These are phyloP conservation scores for Fusarium clavum DNA, from an alignment of 2,329 filamentous ascomycete genomes.

Conservation along the genomic window DNA sequence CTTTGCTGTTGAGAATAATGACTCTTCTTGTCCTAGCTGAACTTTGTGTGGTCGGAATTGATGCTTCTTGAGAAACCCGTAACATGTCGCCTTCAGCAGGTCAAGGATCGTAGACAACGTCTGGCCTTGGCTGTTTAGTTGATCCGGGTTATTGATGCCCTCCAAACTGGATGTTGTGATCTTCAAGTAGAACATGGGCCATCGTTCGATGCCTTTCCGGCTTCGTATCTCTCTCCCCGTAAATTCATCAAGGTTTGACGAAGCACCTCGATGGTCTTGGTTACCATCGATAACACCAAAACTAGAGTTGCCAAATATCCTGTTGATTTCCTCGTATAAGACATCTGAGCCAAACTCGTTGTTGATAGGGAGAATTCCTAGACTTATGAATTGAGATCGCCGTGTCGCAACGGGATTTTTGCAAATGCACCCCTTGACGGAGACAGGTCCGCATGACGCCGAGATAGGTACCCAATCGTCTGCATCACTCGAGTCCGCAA, in stretches of 20 bases:
- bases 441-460: constrained; percentile 71
- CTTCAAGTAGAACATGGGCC: constrained; percentile 90
- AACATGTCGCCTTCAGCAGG: constrained; percentile 75
- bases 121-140: constrained; percentile 59
- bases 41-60: constrained; percentile 69
- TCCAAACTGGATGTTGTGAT: constrained; percentile 58
- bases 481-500: constrained; percentile 65
- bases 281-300: constrained; percentile 74
- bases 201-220: constrained; percentile 76
- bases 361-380: constrained; percentile 76
- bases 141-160: constrained; percentile 52
- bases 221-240: constrained; percentile 63
- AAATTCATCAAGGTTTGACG: constrained; percentile 58
- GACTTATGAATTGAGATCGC: constrained; percentile 81
- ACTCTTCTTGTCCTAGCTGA: constrained; percentile 38
- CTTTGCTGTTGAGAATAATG: constrained; percentile 43
- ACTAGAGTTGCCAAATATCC: constrained; percentile 77
- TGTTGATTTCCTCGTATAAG: constrained; percentile 83
- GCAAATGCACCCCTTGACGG: constrained; percentile 78
- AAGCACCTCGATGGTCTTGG: constrained; percentile 49
- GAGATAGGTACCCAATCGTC: constrained; percentile 76
- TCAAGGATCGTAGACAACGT: constrained; percentile 64
- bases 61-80: constrained; percentile 80
- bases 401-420: constrained; percentile 76
- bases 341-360: constrained; percentile 68